Evolutionary conservation across 176 grass and related monocot genomes (phyloP).

Genomic region (Lolium rigidum): DNA sequence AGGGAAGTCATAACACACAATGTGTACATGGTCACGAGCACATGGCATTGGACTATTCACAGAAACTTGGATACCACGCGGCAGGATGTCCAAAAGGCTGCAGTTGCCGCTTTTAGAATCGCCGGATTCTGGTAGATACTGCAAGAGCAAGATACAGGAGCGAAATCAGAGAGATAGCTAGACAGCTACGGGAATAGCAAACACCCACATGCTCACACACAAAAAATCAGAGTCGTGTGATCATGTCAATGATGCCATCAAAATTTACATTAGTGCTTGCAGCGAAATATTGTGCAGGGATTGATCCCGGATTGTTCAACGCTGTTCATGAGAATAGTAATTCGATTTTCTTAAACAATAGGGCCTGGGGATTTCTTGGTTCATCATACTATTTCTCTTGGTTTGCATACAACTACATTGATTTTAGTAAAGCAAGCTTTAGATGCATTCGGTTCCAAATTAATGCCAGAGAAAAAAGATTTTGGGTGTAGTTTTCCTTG

Average conservation of each 20-base stretch:
- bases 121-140: constrained; percentile 98
- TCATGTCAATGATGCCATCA: not conserved
- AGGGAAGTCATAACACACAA: not conserved
- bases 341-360: no score
- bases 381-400: no score
- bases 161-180: not conserved
- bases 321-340: no score
- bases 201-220: not conserved
- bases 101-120: constrained; percentile 66
- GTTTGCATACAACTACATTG: no score
- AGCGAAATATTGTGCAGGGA: not conserved
- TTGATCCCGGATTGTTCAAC: no score
- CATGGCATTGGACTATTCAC: constrained; percentile 40
- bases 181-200: not conserved
- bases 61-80: constrained; percentile 88
- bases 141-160: not conserved
- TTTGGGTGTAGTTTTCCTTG: no score
- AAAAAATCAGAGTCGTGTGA: not conserved
- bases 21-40: constrained; percentile 6
- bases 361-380: no score
- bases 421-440: no score
- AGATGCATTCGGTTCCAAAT: no score
- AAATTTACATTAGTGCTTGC: not conserved
- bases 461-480: no score
- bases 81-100: constrained; percentile 87